Conservation (phyloP, 2,329 filamentous ascomycete genomes). For the Helicocarpus griseus region DNA sequence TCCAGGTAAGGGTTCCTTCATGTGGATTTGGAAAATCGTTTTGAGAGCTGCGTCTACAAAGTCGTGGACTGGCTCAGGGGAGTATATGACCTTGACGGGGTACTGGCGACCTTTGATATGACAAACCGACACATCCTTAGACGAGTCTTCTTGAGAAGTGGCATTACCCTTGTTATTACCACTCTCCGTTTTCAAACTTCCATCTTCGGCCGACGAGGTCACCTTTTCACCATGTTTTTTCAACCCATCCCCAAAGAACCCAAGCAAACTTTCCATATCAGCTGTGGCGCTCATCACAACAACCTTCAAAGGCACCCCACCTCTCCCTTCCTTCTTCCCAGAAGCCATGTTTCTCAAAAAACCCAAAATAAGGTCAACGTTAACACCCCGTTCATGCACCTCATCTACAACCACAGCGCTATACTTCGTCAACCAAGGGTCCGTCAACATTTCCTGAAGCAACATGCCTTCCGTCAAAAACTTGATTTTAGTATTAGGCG, state of each 20-base stretch:
- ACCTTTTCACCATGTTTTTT: constrained; percentile 5
- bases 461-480: constrained; percentile 96
- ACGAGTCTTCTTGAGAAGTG: neutral
- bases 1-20: constrained; percentile 80
- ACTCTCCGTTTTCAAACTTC: neutral
- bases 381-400: constrained; percentile 90
- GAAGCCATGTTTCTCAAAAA: constrained; percentile 72
- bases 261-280: constrained; percentile 66
- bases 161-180: neutral
- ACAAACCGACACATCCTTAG: constrained; percentile 42
- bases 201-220: constrained; percentile 3
- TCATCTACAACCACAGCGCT: constrained; percentile 90
- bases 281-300: constrained; percentile 96
- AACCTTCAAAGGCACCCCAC: constrained; percentile 70
- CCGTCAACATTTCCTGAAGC: constrained; percentile 81
- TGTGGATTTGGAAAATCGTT: constrained; percentile 75
- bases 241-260: constrained; percentile 54
- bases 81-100: constrained; percentile 69
- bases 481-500: constrained; percentile 77
- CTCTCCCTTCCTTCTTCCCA: constrained; percentile 49
- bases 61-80: constrained; percentile 64
- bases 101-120: constrained; percentile 81
- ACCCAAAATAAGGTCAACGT: constrained; percentile 82
- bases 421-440: constrained; percentile 73
- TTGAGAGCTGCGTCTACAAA: constrained; percentile 74